These are phyloP conservation scores for Cephalotrichum gorgonifer DNA, from an alignment of 2,329 filamentous ascomycete genomes.

Conservation along the genomic window DNA sequence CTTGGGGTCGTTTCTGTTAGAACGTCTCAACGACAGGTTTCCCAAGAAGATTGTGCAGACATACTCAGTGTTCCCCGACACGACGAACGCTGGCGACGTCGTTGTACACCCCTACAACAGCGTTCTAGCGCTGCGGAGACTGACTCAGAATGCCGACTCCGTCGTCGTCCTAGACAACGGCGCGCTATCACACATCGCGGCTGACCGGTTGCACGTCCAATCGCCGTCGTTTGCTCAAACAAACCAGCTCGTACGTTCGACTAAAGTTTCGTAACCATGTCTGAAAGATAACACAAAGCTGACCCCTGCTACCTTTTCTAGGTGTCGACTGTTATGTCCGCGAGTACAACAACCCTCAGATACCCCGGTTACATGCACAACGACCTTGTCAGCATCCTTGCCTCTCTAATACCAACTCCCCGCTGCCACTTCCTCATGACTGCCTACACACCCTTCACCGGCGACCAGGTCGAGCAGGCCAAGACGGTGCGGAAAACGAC, in stretches of 20 bases:
- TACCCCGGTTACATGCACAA: slow-evolving; percentile 99
- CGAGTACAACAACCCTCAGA: slow-evolving; percentile 87
- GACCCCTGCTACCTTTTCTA: slow-evolving; percentile 16
- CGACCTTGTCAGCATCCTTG: slow-evolving; percentile 92
- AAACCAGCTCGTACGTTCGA: slow-evolving; percentile 66
- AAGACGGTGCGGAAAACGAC: slow-evolving; percentile 98
- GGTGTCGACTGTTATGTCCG: slow-evolving; percentile 96
- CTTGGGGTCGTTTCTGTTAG: slow-evolving; percentile 88
- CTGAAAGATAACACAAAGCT: background rate
- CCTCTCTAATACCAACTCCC: slow-evolving; percentile 90
- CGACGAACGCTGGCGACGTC: slow-evolving; percentile 74
- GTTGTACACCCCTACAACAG: slow-evolving; percentile 99
- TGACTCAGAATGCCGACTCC: slow-evolving; percentile 94
- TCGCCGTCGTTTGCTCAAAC: slow-evolving; percentile 95
- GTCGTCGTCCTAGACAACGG: slow-evolving; percentile 97
- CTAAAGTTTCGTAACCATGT: slow-evolving; percentile 5
- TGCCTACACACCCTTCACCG: slow-evolving; percentile 94
- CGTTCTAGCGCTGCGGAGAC: slow-evolving; percentile 75
- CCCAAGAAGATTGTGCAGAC: slow-evolving; percentile 99
- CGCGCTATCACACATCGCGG: slow-evolving; percentile 84
- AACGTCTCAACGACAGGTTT: slow-evolving; percentile 92
- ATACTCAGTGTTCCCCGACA: slow-evolving; percentile 96
- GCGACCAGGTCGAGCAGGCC: slow-evolving; percentile 90
- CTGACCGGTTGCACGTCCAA: slow-evolving; percentile 87
- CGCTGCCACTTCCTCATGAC: slow-evolving; percentile 98